Percentiles rank a stretch among this genome's conserved stretches.
Conservation (phyloP, 2,329 filamentous ascomycete species). For the Cercospora zeae-maydis region DNA sequence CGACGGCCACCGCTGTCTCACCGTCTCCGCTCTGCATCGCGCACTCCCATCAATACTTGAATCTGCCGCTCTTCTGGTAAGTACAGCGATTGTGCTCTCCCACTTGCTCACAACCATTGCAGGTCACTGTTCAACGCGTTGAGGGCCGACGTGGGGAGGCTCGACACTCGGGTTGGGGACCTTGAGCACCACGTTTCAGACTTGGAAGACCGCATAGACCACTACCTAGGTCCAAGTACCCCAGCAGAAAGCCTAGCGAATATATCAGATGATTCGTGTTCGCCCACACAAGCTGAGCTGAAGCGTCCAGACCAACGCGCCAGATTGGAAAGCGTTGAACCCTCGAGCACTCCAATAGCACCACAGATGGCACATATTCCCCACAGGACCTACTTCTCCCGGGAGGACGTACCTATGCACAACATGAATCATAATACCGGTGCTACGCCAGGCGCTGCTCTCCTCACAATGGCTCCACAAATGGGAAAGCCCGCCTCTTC, state of each 20-base stretch:
- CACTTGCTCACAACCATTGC: neutral
- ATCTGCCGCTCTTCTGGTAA: slow-evolving; percentile 26
- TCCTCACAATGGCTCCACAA: neutral
- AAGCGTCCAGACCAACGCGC: neutral
- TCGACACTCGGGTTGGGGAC: slow-evolving; percentile 18
- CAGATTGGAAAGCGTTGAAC: neutral
- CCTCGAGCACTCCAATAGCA: neutral
- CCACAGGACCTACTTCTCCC: neutral
- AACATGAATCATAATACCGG: neutral
- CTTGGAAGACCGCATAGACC: slow-evolving; percentile 26
- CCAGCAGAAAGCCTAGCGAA: slow-evolving; percentile 17
- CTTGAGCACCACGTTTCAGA: slow-evolving; percentile 26
- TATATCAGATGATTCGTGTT: neutral
- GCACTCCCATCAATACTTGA: slow-evolving; percentile 5
- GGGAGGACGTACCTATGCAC: neutral
- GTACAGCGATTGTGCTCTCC: neutral
- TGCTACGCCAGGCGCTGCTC: neutral
- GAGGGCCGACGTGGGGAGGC: slow-evolving; percentile 20
- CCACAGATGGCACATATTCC: neutral
- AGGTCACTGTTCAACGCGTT: slow-evolving; percentile 24
- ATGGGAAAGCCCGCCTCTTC: slow-evolving; percentile 3
- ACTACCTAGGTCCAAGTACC: slow-evolving; percentile 8
- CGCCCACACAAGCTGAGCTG: neutral
- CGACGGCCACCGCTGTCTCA: neutral
- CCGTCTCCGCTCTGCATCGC: neutral